Percentiles rank a stretch among this genome's conserved stretches.
Evolutionary conservation across 2,329 filamentous ascomycete genomes (phyloP).

Genomic region (Trichoderma koningiopsis): DNA sequence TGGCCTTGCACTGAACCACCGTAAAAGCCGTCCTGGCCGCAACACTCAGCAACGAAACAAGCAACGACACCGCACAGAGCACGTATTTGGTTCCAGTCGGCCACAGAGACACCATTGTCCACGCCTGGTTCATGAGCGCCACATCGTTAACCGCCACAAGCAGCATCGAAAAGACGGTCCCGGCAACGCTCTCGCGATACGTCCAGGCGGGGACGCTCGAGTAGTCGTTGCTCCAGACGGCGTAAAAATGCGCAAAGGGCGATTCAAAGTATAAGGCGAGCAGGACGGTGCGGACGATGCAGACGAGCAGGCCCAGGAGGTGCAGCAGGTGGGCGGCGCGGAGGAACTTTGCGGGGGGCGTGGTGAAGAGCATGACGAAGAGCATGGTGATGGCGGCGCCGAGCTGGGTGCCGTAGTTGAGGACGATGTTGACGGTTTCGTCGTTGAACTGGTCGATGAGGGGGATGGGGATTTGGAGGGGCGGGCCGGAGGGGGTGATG

Average conservation of each 20-base stretch:
- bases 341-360: conserved; percentile 63
- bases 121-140: conserved; percentile 55
- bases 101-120: conserved; percentile 56
- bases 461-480: conserved; percentile 36
- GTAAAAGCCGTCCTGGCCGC: conserved; percentile 40
- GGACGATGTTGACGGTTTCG: conserved; percentile 43
- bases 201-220: conserved; percentile 47
- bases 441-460: conserved; percentile 39
- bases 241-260: conserved; percentile 63
- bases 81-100: conserved; percentile 38
- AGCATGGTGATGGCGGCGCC: conserved; percentile 69
- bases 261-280: conserved; percentile 62
- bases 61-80: conserved; percentile 38
- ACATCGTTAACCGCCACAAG: conserved; percentile 50
- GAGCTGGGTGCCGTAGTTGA: conserved; percentile 71
- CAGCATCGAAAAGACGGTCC: conserved; percentile 47
- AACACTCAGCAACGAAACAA: conserved; percentile 40
- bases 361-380: conserved; percentile 66
- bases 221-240: conserved; percentile 58
- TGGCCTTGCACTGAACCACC: conserved; percentile 41
- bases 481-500: conserved; percentile 34
- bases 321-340: conserved; percentile 70
- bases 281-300: conserved; percentile 61
- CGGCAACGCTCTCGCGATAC: conserved; percentile 42
- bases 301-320: conserved; percentile 58